Base-by-base conservation (phyloP, 495 filamentous ascomycete genomes). In the Bathelium albidoporum region DNA sequence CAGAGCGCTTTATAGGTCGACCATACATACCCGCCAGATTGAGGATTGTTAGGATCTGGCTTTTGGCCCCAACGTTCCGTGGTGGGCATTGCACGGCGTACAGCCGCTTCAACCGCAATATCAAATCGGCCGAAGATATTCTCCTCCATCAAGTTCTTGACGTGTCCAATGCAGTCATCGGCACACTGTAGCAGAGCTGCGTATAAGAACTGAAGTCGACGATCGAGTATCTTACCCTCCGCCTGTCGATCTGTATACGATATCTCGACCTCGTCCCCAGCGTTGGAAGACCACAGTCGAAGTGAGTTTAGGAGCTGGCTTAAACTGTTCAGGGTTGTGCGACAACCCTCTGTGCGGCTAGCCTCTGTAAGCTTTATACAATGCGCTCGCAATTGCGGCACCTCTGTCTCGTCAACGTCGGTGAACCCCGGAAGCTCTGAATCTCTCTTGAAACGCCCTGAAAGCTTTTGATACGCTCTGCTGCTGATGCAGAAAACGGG, bases 401-500 rank as follows among this genome's bases (percentile, higher is more conserved):
- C 82, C 69, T 69, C 70, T 28, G 72, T 82, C 55, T 83, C 75
- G n/a, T 81, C 77, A 12, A 76, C 31, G 9, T 71, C 67, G 3
- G 65, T 69, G 60, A 83, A 84, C 1, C 81, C 79, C 14, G 77
- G 68, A 2, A 83, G 74, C 41, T 73, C 70, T 1, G 73, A 67
- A 36, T 83, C 79, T 66, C 73, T 80, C 64, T 73, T 68, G 5
- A 87, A 66, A 3, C 82, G 79, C 18, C 83, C 83, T 41, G 73
- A 74, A 16, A 88, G 70, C 58, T 84, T 83, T 67, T 86, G 83
- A 65, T 85, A 87, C 0, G 78, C 83, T 36, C 76, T 72, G 52
- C 77, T 79, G 18, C 80, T 83, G 11, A 86, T 82, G 63, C 85
- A 87, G 66, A 87, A 88, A 2, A 88, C 84, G 0, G 80, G 79